These are phyloP conservation scores for Psilocybe subaeruginosa DNA, from an alignment of 768 basidiomycete species.

Conservation along the genomic window DNA sequence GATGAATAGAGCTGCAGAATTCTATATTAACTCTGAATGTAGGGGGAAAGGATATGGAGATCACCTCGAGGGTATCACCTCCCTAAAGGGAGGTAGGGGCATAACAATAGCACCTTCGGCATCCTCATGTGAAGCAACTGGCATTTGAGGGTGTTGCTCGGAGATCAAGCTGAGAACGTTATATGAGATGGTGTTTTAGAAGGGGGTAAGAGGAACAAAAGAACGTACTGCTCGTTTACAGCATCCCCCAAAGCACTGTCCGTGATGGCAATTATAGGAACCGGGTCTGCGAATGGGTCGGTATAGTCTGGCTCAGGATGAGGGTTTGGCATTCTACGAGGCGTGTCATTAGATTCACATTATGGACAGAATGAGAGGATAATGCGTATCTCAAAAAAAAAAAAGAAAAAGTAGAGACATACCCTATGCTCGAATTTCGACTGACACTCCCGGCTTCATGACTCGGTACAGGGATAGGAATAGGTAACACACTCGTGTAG, in stretches of 20 bases:
- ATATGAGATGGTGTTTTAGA: not conserved
- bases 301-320: constrained; percentile 17
- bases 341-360: not conserved
- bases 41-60: not conserved
- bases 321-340: constrained; percentile 22
- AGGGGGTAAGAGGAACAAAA: not conserved
- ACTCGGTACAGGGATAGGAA: constrained; percentile 15
- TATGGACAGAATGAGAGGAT: not conserved
- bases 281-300: constrained; percentile 39
- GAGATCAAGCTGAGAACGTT: constrained; percentile 21
- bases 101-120: constrained; percentile 34
- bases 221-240: constrained; percentile 30
- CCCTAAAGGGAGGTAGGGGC: constrained; percentile 45
- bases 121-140: constrained; percentile 25
- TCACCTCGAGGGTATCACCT: constrained; percentile 38
- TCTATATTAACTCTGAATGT: not conserved
- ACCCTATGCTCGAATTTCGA: constrained; percentile 16
- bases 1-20: constrained; percentile 22
- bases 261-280: constrained; percentile 23
- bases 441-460: constrained; percentile 9
- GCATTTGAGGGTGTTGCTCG: constrained; percentile 21
- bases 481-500: constrained; percentile 2
- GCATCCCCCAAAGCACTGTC: constrained; percentile 3
- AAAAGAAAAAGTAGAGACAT: not conserved
- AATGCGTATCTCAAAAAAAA: not conserved